These are phyloP conservation scores for Blastocystis sp. DNA, from an alignment of 352 stramenopile species.

Conservation along the genomic window DNA sequence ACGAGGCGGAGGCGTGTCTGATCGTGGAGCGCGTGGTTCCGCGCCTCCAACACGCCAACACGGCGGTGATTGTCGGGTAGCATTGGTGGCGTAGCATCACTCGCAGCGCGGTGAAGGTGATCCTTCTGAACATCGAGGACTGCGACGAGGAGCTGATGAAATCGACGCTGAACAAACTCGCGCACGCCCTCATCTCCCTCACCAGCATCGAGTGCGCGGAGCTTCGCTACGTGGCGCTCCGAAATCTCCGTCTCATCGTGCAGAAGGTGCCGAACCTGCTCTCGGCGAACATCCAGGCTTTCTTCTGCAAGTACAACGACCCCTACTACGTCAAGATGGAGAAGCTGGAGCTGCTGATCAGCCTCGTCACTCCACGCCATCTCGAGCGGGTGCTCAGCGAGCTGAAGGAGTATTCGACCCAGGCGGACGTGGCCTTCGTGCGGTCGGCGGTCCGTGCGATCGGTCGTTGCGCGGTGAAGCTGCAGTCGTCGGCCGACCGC, in stretches of 20 bases:
- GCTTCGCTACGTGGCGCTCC: slow-evolving; percentile 96
- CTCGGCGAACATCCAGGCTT: slow-evolving; percentile 81
- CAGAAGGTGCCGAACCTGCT: slow-evolving; percentile 91
- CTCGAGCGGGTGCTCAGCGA: slow-evolving; percentile 94
- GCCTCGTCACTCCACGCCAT: slow-evolving; percentile 89
- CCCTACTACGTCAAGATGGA: slow-evolving; percentile 95
- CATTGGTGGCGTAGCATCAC: neutral
- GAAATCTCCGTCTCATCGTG: slow-evolving; percentile 98
- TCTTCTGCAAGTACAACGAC: slow-evolving; percentile 99
- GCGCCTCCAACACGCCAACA: slow-evolving; percentile 93
- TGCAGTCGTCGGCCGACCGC: slow-evolving; percentile 90
- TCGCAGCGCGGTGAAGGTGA: slow-evolving; percentile 84
- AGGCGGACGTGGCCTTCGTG: slow-evolving; percentile 99
- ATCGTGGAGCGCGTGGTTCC: slow-evolving; percentile 97
- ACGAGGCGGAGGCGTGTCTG: slow-evolving; percentile 88
- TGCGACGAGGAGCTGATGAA: slow-evolving; percentile 71
- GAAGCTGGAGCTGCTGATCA: slow-evolving; percentile 99
- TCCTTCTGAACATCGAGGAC: slow-evolving; percentile 81
- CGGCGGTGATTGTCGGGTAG: slow-evolving; percentile 86
- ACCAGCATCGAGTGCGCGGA: slow-evolving; percentile 87
- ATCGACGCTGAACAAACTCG: slow-evolving; percentile 76
- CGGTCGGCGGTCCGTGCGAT: slow-evolving; percentile 91
- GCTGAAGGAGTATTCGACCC: slow-evolving; percentile 94
- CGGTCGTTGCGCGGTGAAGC: slow-evolving; percentile 91
- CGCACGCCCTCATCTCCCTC: slow-evolving; percentile 91